Evolutionary conservation across 306 rosid genomes (phyloP), one percentile per base, ranked within the genome.

Genomic region (Lathyrus sativus): DNA sequence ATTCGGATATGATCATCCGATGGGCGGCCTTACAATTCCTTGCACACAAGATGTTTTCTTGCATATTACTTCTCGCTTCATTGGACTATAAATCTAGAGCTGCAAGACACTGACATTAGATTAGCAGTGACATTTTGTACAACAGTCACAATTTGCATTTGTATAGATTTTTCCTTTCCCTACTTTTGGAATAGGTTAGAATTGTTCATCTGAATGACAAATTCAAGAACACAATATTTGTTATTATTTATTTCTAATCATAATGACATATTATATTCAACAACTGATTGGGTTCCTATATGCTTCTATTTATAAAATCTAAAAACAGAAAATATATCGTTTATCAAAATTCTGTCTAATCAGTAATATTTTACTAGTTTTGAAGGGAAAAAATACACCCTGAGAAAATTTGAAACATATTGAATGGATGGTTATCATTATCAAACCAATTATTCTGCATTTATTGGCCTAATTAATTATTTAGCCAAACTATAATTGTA

Each of bases 11-110:
- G 56, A 49, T 49, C 56, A 49, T 49, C 56, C 6, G 4, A 49
- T 49, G 56, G 56, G 28, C 19, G 56, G 56, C 12, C 56, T 49
- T 2, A 49, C 56, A 17, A 49, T 49, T 17, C 56, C 12, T 49
- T 17, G 56, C 28, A 17, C 12, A 49, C 12, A 8, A 49, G 26
- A 49, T 17, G 24, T 17, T 7, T 49, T 49, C 22, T 49, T 49
- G 2, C 28, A 49, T 49, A 8, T 49, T 2, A 17, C 56, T 48
- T 48, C 55, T 48, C 10, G 1, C 37, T 22, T 55, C 15, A 26
- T 26, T 57, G 62, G 62, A 10, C 62, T 41, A 5, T 69, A 41
- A 55, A 55, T 55, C 29, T 54, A 41, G 5, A 37, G 33, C 24
- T 4, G 5, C 37, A 14, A 22, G 14, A 2, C 6, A 66, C 19